Conservation (phyloP, 495 filamentous ascomycete genomes). For the Beverwykella pulmonaria region DNA sequence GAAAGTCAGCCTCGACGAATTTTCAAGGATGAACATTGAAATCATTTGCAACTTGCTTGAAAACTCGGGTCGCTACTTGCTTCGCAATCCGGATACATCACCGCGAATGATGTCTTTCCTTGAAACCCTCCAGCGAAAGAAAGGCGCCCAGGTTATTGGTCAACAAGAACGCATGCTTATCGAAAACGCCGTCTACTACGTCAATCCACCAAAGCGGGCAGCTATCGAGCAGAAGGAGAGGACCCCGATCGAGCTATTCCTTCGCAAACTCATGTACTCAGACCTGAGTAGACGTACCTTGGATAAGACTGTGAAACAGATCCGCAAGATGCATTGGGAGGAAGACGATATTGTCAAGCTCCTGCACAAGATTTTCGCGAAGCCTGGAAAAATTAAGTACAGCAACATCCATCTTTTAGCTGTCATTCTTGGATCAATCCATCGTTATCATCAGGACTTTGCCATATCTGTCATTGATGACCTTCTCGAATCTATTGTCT, state of each 20-base stretch:
- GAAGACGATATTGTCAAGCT: constrained; percentile 83
- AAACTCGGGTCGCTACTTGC: constrained; percentile 92
- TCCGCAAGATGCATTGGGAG: constrained; percentile 97
- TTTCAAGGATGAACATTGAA: constrained; percentile 97
- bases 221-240: constrained; percentile 96
- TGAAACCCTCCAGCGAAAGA: constrained; percentile 94
- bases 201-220: constrained; percentile 89
- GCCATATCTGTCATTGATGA: constrained; percentile 86
- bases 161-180: constrained; percentile 98
- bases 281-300: constrained; percentile 95
- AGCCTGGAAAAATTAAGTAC: constrained; percentile 95
- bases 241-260: constrained; percentile 87
- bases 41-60: constrained; percentile 97
- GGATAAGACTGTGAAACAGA: constrained; percentile 86
- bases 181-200: constrained; percentile 97
- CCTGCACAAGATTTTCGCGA: constrained; percentile 88
- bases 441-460: constrained; percentile 90
- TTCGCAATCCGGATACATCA: constrained; percentile 90
- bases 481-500: constrained; percentile 80
- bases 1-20: constrained; percentile 95
- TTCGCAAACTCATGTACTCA: constrained; percentile 85
- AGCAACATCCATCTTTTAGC: constrained; percentile 95
- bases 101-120: constrained; percentile 91
- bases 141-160: constrained; percentile 88
- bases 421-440: constrained; percentile 83